A percentile compares a stretch with the other conserved stretches of the same genome.
These are phyloP conservation scores for Penicillium longicatenatum DNA, from an alignment of 495 filamentous ascomycete species.

Conservation along the genomic window DNA sequence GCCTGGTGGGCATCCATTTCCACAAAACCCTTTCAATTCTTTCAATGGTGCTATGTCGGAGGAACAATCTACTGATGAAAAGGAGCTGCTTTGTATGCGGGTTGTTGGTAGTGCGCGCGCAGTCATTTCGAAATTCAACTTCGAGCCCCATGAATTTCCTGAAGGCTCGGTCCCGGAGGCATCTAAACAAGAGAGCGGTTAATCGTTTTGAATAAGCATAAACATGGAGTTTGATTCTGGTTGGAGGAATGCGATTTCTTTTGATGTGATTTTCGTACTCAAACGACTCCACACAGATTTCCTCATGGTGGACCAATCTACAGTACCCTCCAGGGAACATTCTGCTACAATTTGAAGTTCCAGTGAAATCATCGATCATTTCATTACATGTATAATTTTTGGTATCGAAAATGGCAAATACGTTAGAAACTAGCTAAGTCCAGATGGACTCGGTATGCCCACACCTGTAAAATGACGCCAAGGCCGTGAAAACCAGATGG, in stretches of 20 bases:
- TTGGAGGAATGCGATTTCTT: too few relatives aligned
- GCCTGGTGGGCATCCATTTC: constrained; percentile 27
- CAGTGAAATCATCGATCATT: constrained; percentile 22
- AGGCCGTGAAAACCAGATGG: constrained; percentile 12
- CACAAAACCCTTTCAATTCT: constrained; percentile 9
- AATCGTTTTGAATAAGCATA: background rate
- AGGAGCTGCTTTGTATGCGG: constrained; percentile 40
- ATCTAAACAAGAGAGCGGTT: background rate
- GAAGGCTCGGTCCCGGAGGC: constrained; percentile 26
- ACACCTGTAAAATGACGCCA: constrained; percentile 17
- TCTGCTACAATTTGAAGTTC: too few relatives aligned
- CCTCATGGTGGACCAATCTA: too few relatives aligned
- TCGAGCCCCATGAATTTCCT: constrained; percentile 43
- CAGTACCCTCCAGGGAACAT: too few relatives aligned
- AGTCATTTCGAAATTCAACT: constrained; percentile 45
- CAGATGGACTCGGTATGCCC: background rate
- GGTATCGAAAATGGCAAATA: constrained; percentile 12
- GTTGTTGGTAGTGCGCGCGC: constrained; percentile 40
- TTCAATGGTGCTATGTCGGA: background rate
- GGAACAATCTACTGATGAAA: constrained; percentile 26
- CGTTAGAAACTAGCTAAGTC: background rate
- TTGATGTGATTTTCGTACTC: too few relatives aligned
- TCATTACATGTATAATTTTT: constrained; percentile 27
- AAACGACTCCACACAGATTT: too few relatives aligned
- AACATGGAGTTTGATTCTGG: too few relatives aligned